These are phyloP conservation scores for Oxytropis ochrocephala DNA, from an alignment of 306 rosid species.

Conservation along the genomic window DNA sequence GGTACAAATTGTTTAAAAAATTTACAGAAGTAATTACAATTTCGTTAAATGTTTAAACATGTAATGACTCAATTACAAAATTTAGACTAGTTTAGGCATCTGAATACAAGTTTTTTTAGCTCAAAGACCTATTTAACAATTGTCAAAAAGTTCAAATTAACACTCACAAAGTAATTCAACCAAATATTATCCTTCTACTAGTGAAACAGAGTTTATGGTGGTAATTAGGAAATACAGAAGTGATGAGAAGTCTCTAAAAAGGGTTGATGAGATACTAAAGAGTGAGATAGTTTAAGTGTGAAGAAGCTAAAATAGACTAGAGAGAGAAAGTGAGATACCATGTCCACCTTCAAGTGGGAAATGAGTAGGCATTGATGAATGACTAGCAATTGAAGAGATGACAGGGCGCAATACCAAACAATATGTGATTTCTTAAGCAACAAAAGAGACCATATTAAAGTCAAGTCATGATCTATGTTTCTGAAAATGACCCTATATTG, in stretches of 20 bases:
- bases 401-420: constrained; percentile 19
- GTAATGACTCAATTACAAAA: no score
- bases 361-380: constrained; percentile 44
- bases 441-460: constrained; percentile 25
- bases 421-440: constrained; percentile 18
- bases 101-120: no score
- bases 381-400: constrained; percentile 31
- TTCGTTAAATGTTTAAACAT: no score
- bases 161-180: no score
- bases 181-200: background rate
- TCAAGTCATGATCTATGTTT: constrained; percentile 21
- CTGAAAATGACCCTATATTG: constrained; percentile 6
- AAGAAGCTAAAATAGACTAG: constrained; percentile 11
- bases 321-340: constrained; percentile 32
- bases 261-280: constrained; percentile 18
- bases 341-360: constrained; percentile 41
- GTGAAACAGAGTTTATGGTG: background rate
- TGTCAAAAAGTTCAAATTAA: no score
- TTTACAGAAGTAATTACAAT: no score
- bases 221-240: background rate
- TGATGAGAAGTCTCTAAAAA: background rate
- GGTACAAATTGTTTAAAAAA: no score
- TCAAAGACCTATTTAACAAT: no score
- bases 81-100: no score
- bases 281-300: constrained; percentile 12